Evolutionary conservation across 169 alveolate genomes (phyloP), one percentile per base, ranked within the genome.

Genomic region (Eimeria sp.): DNA sequence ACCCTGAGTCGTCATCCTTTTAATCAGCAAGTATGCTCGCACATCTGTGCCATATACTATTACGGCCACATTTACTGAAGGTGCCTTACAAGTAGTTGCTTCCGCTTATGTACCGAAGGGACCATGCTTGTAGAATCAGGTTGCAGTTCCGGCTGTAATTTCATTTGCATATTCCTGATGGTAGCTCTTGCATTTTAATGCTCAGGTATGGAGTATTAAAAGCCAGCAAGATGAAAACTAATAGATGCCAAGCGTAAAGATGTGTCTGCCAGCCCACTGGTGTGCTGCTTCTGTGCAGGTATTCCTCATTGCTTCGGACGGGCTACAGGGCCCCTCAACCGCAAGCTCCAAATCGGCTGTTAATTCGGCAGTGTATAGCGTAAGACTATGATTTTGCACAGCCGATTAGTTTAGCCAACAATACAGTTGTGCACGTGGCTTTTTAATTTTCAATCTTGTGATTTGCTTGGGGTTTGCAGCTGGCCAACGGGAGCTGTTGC

Each of bases 1-100:
- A 65, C 93, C 14, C 93, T 87, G 51, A 63, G 30, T 25, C 93
- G 93, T 4, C 93, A 87, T 30, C 93, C 93, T 22, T 87, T 34
- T 40, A 87, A 87, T 43, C 93, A 87, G 93, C 93, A 87, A 65
- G 93, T 87, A 22, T 1, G 93, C 27, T 10, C 25, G 57, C 61
- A 25, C 7, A 11, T 65, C 11, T 25, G 25, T 18, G 25, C 13
- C 57, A 4, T 18, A 5, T 73, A 34, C 18, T 40, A 16, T 34
- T 54, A 73, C 54, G 4, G 3, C 4, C 16, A 16, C 83, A 18
- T 40, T 51, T 1, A 73, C 83, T 73, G 16, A 9, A 13, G 13
- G 13, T 3, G 57, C 30, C 57, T 5, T 34, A 40, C 14, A 34
- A 14, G 51, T 73, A 40, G 57, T 18, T 73, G 54, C 57, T 6